Conservation (phyloP, 2,329 filamentous ascomycete genomes). For the Cercospora zeina region DNA sequence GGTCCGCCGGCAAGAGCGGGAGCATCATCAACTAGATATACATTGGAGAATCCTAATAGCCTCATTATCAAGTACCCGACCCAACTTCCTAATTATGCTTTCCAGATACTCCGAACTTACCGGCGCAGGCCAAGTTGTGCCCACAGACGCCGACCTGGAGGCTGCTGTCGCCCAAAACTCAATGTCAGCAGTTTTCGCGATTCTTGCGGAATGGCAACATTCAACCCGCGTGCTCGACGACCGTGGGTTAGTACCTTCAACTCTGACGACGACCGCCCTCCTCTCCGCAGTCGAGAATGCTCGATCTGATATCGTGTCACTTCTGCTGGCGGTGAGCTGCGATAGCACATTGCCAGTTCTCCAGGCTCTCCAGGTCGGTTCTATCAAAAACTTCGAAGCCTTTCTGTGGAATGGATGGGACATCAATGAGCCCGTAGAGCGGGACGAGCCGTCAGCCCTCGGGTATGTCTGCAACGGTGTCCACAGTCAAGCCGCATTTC, state of each 20-base stretch:
- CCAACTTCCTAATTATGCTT: too few relatives aligned
- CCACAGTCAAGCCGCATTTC: background rate
- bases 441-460: background rate
- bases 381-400: background rate
- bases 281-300: background rate
- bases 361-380: background rate
- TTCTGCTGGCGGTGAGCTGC: background rate
- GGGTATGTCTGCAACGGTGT: background rate
- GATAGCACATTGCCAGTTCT: background rate
- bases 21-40: too few relatives aligned
- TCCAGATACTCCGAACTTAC: too few relatives aligned
- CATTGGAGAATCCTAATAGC: too few relatives aligned
- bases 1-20: too few relatives aligned
- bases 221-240: background rate
- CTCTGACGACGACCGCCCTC: background rate
- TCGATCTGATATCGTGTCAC: background rate
- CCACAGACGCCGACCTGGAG: too few relatives aligned
- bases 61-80: too few relatives aligned
- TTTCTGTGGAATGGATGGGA: background rate
- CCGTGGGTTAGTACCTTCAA: background rate
- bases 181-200: background rate
- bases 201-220: background rate
- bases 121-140: too few relatives aligned
- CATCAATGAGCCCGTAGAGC: background rate
- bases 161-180: background rate